Conservation (phyloP, 2,329 filamentous ascomycete genomes). For the Claviceps capensis region DNA sequence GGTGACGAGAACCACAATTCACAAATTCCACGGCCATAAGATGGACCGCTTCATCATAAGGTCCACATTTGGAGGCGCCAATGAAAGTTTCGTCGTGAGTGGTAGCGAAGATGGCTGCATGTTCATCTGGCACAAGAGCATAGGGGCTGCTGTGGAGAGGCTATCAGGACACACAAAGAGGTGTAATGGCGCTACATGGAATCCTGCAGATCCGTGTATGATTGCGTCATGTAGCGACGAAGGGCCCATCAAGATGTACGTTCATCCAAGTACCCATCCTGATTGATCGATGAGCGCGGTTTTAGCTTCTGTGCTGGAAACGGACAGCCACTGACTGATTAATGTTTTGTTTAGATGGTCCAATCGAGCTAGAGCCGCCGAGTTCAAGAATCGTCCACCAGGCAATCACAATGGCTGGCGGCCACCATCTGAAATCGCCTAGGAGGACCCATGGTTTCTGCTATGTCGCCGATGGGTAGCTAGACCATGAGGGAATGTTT, state of each 20-base stretch:
- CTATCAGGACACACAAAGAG: conserved; percentile 60
- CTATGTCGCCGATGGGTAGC: background rate
- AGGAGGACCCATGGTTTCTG: background rate
- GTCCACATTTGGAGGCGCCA: conserved; percentile 73
- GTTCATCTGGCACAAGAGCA: conserved; percentile 84
- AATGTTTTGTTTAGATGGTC: conserved; percentile 1
- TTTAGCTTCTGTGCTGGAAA: too few relatives aligned
- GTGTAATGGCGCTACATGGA: conserved; percentile 85
- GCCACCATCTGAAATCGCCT: conserved; percentile 5
- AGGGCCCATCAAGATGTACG: conserved; percentile 71
- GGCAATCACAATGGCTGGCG: conserved; percentile 10
- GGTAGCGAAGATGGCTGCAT: conserved; percentile 73
- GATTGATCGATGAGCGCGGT: too few relatives aligned
- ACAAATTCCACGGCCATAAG: conserved; percentile 61
- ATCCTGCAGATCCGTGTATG: conserved; percentile 66
- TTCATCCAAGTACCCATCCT: conserved; percentile 11
- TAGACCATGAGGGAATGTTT: background rate
- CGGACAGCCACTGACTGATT: background rate
- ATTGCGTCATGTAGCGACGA: conserved; percentile 91
- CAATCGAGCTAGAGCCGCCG: conserved; percentile 10
- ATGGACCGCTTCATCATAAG: conserved; percentile 71
- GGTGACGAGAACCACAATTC: conserved; percentile 54
- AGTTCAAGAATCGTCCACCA: conserved; percentile 9
- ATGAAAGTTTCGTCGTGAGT: conserved; percentile 81
- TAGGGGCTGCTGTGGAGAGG: conserved; percentile 60